These are phyloP conservation scores for Penicillium longicatenatum DNA, from an alignment of 495 filamentous ascomycete genomes.

Conservation along the genomic window DNA sequence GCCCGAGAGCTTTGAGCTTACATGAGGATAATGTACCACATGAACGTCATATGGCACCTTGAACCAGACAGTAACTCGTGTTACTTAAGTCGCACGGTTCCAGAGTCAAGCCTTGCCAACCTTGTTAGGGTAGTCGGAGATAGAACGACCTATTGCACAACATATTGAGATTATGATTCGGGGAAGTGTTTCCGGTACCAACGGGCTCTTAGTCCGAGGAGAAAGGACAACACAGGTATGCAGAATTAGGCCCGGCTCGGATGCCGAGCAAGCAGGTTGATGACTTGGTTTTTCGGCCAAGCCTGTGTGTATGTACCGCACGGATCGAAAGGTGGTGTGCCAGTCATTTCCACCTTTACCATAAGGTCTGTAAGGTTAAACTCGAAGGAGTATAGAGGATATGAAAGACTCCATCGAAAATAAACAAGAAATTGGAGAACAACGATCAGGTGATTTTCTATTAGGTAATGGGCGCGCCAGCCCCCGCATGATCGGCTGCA, in stretches of 20 bases:
- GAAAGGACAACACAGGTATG: neutral
- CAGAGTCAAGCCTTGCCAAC: conserved; percentile 29
- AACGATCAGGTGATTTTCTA: conserved; percentile 26
- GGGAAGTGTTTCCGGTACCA: neutral
- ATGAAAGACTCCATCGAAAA: neutral
- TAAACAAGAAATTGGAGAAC: conserved; percentile 10
- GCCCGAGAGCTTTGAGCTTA: neutral
- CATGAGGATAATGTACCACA: neutral
- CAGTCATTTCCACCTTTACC: neutral
- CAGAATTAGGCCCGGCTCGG: neutral
- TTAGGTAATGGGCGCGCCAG: conserved; percentile 28
- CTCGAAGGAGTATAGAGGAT: neutral
- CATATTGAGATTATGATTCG: neutral
- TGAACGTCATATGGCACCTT: conserved; percentile 19
- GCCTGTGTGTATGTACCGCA: neutral
- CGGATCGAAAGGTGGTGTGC: neutral
- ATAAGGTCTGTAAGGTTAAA: neutral
- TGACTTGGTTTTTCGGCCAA: neutral
- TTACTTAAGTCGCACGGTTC: conserved; percentile 6
- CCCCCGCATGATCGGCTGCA: conserved; percentile 29
- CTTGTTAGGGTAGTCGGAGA: conserved; percentile 12
- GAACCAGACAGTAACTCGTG: conserved; percentile 6
- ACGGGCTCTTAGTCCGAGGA: neutral
- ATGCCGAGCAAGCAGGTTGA: neutral
- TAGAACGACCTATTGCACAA: neutral